Conservation (phyloP, 2,329 filamentous ascomycete genomes). For the Neospermospora avenae region DNA sequence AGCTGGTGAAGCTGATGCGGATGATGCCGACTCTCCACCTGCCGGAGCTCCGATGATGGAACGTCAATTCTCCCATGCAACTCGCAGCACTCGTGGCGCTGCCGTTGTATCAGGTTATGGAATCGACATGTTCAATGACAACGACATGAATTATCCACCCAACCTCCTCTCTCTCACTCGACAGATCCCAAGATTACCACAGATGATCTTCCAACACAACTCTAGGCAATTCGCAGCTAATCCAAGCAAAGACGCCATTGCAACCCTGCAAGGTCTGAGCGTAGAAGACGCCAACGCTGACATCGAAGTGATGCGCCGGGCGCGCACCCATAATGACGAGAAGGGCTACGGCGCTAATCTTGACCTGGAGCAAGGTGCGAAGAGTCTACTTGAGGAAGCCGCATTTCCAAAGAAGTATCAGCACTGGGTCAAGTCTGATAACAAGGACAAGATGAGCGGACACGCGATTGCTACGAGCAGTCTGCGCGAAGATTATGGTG, state of each 20-base stretch:
- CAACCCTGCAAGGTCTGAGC: constrained; percentile 16
- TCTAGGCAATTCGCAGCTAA: constrained; percentile 2
- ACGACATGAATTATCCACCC: constrained; percentile 55
- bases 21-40: constrained; percentile 47
- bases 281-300: constrained; percentile 31
- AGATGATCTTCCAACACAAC: constrained; percentile 17
- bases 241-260: constrained; percentile 18
- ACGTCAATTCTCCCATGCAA: constrained; percentile 60
- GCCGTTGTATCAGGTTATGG: constrained; percentile 48
- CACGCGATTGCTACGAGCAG: constrained; percentile 5
- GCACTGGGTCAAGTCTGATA: constrained; percentile 19
- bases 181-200: constrained; percentile 34
- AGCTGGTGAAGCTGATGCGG: constrained; percentile 50
- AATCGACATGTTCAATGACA: constrained; percentile 56
- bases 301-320: constrained; percentile 31
- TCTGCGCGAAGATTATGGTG: constrained; percentile 20
- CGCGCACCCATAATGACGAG: constrained; percentile 31
- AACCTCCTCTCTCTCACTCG: constrained; percentile 44
- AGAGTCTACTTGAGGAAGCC: constrained; percentile 26
- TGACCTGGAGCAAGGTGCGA: constrained; percentile 31
- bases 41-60: constrained; percentile 57
- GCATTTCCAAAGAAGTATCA: constrained; percentile 18
- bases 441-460: constrained; percentile 11
- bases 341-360: constrained; percentile 31
- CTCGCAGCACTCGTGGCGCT: constrained; percentile 57